phyloP scores from a whole-genome alignment of 139 green algal genomes.

The Micractinium sp. region DNA sequence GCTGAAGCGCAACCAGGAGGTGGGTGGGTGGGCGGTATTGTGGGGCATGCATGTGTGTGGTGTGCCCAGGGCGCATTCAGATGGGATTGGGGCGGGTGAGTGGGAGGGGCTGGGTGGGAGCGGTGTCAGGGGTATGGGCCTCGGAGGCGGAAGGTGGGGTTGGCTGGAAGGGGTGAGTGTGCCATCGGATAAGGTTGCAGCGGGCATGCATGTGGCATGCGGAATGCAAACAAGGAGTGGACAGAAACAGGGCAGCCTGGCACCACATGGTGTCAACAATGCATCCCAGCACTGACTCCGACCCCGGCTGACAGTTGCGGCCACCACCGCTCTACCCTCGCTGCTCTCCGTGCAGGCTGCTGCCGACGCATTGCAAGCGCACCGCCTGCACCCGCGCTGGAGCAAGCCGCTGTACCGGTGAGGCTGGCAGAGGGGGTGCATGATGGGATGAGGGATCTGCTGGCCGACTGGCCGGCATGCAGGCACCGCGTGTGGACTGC shows the following conservation, averaged over 20 bases:
- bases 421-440: not conserved
- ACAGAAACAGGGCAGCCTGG: too few species aligned
- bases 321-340: not conserved
- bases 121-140: too few species aligned
- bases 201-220: not conserved
- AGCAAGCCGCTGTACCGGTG: slow-evolving; percentile 57
- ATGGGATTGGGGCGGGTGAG: too few species aligned
- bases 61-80: too few species aligned
- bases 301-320: not conserved
- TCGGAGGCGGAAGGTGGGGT: too few species aligned
- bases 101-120: too few species aligned
- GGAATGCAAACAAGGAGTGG: not conserved
- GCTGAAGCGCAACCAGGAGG: slow-evolving; percentile 21
- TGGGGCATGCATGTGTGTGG: not conserved
- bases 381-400: slow-evolving; percentile 52
- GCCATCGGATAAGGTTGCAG: not conserved
- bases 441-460: too few species aligned
- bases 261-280: too few species aligned
- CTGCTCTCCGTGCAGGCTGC: slow-evolving; percentile 33
- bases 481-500: too few species aligned
- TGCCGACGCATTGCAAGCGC: slow-evolving; percentile 46
- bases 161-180: too few species aligned
- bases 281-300: not conserved
- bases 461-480: too few species aligned
- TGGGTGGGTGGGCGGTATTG: not conserved